These are phyloP conservation scores for Candida sanyiensis DNA, from an alignment of 805 yeast species.

Conservation along the genomic window DNA sequence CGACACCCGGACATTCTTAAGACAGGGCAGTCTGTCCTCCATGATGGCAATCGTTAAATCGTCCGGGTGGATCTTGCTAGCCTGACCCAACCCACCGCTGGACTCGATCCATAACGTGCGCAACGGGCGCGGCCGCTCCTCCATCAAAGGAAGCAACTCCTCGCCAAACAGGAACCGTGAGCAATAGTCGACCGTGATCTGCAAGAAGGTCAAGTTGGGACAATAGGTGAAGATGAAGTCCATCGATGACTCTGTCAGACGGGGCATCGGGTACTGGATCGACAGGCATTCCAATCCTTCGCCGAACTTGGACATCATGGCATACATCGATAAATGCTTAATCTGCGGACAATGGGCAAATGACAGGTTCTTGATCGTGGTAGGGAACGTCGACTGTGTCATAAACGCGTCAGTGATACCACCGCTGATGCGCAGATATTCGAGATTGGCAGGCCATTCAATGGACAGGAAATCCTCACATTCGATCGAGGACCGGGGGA, in stretches of 20 bases:
- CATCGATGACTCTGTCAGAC: constrained; percentile 58
- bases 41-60: constrained; percentile 80
- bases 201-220: constrained; percentile 59
- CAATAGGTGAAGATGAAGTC: constrained; percentile 73
- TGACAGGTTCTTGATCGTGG: constrained; percentile 62
- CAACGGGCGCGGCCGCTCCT: constrained; percentile 41
- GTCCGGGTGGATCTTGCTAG: constrained; percentile 78
- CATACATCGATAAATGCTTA: constrained; percentile 57
- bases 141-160: constrained; percentile 30
- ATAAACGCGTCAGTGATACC: constrained; percentile 84
- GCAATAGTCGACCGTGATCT: constrained; percentile 74
- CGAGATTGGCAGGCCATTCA: constrained; percentile 77
- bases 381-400: constrained; percentile 63
- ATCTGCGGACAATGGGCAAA: constrained; percentile 85
- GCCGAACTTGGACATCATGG: constrained; percentile 61
- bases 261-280: constrained; percentile 87
- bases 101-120: constrained; percentile 66
- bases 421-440: constrained; percentile 75
- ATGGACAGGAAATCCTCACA: constrained; percentile 51
- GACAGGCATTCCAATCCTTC: constrained; percentile 53
- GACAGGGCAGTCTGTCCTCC: constrained; percentile 68
- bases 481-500: constrained; percentile 81
- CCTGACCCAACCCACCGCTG: constrained; percentile 81
- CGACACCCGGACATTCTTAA: constrained; percentile 61
- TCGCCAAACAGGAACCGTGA: constrained; percentile 46